A percentile compares a stretch with the other conserved stretches of the same genome.
Conservation (phyloP, 495 filamentous ascomycete species). For the Penicillium salamii region DNA sequence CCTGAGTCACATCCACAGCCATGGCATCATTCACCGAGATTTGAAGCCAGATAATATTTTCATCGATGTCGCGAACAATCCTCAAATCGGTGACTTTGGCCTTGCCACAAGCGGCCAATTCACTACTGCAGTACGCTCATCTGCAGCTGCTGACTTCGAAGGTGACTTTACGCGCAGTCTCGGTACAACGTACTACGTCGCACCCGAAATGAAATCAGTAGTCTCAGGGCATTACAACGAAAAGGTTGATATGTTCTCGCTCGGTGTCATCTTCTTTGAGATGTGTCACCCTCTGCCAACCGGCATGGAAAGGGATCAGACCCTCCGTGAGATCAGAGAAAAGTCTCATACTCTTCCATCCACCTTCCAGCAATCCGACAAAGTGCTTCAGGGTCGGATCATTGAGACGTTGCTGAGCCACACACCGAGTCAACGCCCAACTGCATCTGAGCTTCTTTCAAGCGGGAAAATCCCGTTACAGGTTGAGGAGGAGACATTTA, state of each 20-base stretch:
- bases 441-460: slow-evolving; percentile 78
- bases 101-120: slow-evolving; percentile 87
- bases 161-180: slow-evolving; percentile 78
- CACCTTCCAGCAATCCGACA: slow-evolving; percentile 74
- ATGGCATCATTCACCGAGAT: slow-evolving; percentile 94
- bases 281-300: slow-evolving; percentile 84
- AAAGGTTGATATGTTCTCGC: slow-evolving; percentile 97
- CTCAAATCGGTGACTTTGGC: slow-evolving; percentile 95
- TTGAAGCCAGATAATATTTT: slow-evolving; percentile 99
- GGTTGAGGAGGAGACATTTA: slow-evolving; percentile 87
- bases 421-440: slow-evolving; percentile 75
- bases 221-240: slow-evolving; percentile 77
- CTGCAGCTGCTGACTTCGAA: slow-evolving; percentile 44
- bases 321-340: slow-evolving; percentile 67
- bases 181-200: slow-evolving; percentile 93
- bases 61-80: slow-evolving; percentile 84
- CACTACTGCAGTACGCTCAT: slow-evolving; percentile 46
- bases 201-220: slow-evolving; percentile 78
- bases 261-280: slow-evolving; percentile 97
- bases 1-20: slow-evolving; percentile 80
- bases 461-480: slow-evolving; percentile 86
- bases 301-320: slow-evolving; percentile 84
- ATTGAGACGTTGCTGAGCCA: slow-evolving; percentile 79
- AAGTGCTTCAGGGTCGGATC: slow-evolving; percentile 68
- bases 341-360: slow-evolving; percentile 64